phyloP scores from a whole-genome alignment of 1,139 yeast genomes.

The Yamadazyma conglobata region DNA sequence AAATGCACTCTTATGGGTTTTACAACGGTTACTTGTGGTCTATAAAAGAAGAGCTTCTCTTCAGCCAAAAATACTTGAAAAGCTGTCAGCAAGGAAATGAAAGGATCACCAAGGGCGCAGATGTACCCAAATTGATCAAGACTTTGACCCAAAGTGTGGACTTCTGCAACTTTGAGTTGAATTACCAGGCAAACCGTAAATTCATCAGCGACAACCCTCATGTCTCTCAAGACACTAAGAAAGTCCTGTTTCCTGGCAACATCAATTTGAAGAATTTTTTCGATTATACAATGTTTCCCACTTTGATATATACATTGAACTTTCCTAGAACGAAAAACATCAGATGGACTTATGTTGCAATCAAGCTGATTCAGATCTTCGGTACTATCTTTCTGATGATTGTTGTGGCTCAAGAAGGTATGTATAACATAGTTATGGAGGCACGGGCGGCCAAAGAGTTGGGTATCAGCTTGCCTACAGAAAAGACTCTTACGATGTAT shows the following conservation, averaged over 20 bases:
- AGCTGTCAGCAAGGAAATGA: slow-evolving; percentile 16
- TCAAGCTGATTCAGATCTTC: slow-evolving; percentile 73
- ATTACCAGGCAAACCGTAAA: slow-evolving; percentile 38
- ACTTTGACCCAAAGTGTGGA: slow-evolving; percentile 46
- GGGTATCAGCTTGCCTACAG: slow-evolving; percentile 41
- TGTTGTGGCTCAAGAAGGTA: slow-evolving; percentile 68
- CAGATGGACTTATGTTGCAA: slow-evolving; percentile 67
- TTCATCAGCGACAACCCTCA: slow-evolving; percentile 16
- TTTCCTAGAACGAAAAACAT: slow-evolving; percentile 74
- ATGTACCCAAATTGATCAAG: slow-evolving; percentile 22
- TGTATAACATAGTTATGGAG: slow-evolving; percentile 71
- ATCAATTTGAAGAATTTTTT: slow-evolving; percentile 67
- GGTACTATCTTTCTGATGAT: slow-evolving; percentile 86
- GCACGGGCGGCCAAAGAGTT: slow-evolving; percentile 54
- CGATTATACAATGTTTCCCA: slow-evolving; percentile 85
- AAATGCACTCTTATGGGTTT: slow-evolving; percentile 85
- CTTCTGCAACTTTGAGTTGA: slow-evolving; percentile 63
- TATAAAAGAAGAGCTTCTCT: slow-evolving; percentile 52
- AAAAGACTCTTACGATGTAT: slow-evolving; percentile 56
- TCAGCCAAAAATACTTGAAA: slow-evolving; percentile 35
- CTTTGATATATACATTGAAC: slow-evolving; percentile 73
- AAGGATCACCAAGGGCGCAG: slow-evolving; percentile 19
- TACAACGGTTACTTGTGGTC: slow-evolving; percentile 87
- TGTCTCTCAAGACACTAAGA: slow-evolving; percentile 18
- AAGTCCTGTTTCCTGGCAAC: slow-evolving; percentile 61